Evolutionary conservation across 305 asterid species (phyloP).

Genomic region (Solanum hybrid): DNA sequence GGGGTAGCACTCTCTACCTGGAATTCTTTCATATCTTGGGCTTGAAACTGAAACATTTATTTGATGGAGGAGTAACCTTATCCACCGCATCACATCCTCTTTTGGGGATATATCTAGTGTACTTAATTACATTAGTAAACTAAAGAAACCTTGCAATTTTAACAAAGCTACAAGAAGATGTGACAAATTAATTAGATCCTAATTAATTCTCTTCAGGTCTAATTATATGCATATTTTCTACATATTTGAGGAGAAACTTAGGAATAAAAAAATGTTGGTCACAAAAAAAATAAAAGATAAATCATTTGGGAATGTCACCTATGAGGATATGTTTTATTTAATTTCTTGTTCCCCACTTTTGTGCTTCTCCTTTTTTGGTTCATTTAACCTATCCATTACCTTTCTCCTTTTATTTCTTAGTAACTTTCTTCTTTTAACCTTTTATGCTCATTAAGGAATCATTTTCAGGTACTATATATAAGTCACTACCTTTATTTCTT

Average conservation of each 20-base stretch:
- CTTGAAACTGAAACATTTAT: neutral
- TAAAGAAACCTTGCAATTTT: neutral
- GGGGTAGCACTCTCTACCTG: neutral
- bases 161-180: neutral
- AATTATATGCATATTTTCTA: neutral
- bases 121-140: neutral
- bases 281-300: neutral
- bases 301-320: neutral
- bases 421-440: neutral
- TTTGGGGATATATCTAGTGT: neutral
- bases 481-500: neutral
- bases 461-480: neutral
- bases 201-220: neutral
- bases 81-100: neutral
- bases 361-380: neutral
- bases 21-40: neutral
- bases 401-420: neutral
- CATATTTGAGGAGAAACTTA: neutral
- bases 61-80: neutral
- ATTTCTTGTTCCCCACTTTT: neutral
- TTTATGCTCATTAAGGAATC: neutral
- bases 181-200: neutral
- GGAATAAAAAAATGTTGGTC: neutral
- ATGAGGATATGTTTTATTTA: neutral
- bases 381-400: slow-evolving; percentile 1